Percentiles rank a stretch among this genome's conserved stretches.
These are phyloP conservation scores for Lophiostoma macrostomum DNA, from an alignment of 495 filamentous ascomycete genomes.

Conservation along the genomic window DNA sequence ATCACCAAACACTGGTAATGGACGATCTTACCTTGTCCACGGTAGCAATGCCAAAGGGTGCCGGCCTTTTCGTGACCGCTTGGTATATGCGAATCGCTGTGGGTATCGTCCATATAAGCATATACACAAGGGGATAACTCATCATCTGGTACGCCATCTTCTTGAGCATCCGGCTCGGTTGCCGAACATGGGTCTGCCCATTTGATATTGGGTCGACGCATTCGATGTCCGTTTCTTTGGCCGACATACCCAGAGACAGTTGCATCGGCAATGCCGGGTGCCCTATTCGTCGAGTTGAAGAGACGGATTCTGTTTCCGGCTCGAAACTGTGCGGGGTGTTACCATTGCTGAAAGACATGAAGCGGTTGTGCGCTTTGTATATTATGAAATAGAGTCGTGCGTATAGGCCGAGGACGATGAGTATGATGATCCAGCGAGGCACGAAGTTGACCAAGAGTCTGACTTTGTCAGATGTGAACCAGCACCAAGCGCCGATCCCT, in stretches of 20 bases:
- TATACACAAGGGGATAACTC: conserved; percentile 46
- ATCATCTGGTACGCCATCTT: conserved; percentile 46
- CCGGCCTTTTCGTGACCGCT: conserved; percentile 34
- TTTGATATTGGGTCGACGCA: too few species aligned
- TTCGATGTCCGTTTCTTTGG: conserved; percentile 24
- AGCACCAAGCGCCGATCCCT: conserved; percentile 47
- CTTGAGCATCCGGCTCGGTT: conserved; percentile 34
- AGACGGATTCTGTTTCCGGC: conserved; percentile 28
- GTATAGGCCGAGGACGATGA: conserved; percentile 42
- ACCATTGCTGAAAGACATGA: conserved; percentile 40
- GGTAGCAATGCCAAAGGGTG: conserved; percentile 44
- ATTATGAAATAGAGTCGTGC: conserved; percentile 44
- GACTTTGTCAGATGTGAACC: conserved; percentile 45
- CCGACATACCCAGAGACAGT: too few species aligned
- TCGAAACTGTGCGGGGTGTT: conserved; percentile 10
- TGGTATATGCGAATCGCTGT: conserved; percentile 47
- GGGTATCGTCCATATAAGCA: conserved; percentile 47
- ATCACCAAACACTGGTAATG: neutral
- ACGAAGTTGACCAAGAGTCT: conserved; percentile 47
- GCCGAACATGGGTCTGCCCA: conserved; percentile 8
- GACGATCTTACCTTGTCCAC: conserved; percentile 42
- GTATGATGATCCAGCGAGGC: conserved; percentile 45
- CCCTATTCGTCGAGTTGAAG: conserved; percentile 28
- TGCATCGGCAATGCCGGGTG: conserved; percentile 13
- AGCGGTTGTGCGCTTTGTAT: conserved; percentile 42